Conservation (phyloP, 345 rosid species). For the Lenwebbia sp. region DNA sequence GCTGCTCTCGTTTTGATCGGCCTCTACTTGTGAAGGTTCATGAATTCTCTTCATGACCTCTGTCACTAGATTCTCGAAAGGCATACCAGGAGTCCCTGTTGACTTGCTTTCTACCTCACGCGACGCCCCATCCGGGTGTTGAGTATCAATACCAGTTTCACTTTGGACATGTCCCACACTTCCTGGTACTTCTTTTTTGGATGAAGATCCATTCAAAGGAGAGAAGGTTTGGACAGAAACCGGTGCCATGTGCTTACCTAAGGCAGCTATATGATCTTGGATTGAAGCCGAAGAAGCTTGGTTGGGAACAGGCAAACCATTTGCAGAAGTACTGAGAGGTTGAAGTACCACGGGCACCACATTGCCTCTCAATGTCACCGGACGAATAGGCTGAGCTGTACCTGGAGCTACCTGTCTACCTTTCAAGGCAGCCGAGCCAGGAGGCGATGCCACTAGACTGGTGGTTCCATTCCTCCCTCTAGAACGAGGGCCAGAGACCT, state of each 20-base stretch:
- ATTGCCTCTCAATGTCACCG: conserved; percentile 21
- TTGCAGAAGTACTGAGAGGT: conserved; percentile 30
- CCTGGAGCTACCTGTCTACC: conserved; percentile 14
- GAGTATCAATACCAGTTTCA: conserved; percentile 10
- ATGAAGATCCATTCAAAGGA: conserved; percentile 16
- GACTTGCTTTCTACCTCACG: conserved; percentile 14
- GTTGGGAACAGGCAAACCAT: conserved; percentile 18
- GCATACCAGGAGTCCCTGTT: conserved; percentile 15
- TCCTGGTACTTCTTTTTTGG: background rate
- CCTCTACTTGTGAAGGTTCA: conserved; percentile 21
- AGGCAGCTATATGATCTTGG: conserved; percentile 7
- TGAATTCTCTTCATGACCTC: conserved; percentile 44
- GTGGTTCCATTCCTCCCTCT: conserved; percentile 8
- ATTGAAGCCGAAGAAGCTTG: conserved; percentile 5
- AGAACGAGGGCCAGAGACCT: conserved; percentile 2
- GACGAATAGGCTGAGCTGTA: conserved; percentile 20
- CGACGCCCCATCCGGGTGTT: background rate
- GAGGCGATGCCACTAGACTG: background rate
- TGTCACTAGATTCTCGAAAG: conserved; percentile 51
- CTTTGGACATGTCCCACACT: conserved; percentile 1
- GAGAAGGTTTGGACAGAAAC: conserved; percentile 3
- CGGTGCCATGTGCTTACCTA: conserved; percentile 22
- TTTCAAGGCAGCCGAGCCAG: conserved; percentile 5
- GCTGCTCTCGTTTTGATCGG: conserved; percentile 8
- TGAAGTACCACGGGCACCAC: conserved; percentile 43